Conservation (phyloP, 176 grass and related monocot species). For the Oryza rufipogon region DNA sequence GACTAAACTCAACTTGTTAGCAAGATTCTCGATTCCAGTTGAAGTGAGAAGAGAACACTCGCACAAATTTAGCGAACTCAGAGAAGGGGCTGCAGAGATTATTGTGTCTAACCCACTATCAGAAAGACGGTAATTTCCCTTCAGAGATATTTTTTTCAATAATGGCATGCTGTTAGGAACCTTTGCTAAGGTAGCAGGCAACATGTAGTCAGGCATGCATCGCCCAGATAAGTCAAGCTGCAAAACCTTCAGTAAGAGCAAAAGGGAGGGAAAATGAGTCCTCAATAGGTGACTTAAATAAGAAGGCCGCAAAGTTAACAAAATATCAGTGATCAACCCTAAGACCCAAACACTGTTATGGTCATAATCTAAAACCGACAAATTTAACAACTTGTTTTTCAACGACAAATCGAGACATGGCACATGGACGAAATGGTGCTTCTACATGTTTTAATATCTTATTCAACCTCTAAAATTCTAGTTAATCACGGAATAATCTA, state of each 20-base stretch:
- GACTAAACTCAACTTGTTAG: slow-evolving; percentile 47
- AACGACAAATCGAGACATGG: neutral
- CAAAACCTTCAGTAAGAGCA: slow-evolving; percentile 59
- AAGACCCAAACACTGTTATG: neutral
- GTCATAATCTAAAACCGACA: neutral
- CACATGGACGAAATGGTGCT: neutral
- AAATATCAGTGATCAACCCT: slow-evolving; percentile 24
- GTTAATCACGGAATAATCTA: neutral
- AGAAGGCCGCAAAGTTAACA: slow-evolving; percentile 1
- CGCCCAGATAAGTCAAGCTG: slow-evolving; percentile 86
- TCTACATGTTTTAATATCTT: neutral
- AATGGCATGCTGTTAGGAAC: slow-evolving; percentile 68
- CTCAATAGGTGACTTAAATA: slow-evolving; percentile 9
- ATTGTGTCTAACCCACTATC: slow-evolving; percentile 74
- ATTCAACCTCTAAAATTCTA: neutral
- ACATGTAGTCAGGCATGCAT: slow-evolving; percentile 85
- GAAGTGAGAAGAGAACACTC: slow-evolving; percentile 91
- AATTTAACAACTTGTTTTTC: neutral
- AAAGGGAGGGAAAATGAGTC: neutral
- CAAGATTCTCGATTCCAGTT: slow-evolving; percentile 63
- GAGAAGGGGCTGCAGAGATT: slow-evolving; percentile 64
- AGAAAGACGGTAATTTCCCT: slow-evolving; percentile 88
- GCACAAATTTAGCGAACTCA: slow-evolving; percentile 73
- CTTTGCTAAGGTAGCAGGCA: slow-evolving; percentile 70
- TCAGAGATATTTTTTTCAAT: slow-evolving; percentile 72